Evolutionary conservation across 345 rosid species (phyloP), one percentile per base, ranked within the genome.

Genomic region (Sonneratia caseolaris): DNA sequence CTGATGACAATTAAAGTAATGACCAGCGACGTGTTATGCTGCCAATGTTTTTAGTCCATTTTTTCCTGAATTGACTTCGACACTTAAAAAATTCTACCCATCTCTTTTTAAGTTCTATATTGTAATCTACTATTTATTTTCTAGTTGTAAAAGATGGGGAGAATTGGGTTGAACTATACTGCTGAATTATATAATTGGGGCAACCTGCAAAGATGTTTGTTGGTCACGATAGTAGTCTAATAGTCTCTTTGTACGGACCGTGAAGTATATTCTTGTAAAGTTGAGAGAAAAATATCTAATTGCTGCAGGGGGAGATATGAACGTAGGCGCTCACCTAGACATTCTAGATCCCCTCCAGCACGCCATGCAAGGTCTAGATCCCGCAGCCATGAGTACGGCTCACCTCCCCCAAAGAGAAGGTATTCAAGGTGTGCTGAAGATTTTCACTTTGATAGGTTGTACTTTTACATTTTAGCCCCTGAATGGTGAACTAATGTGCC

Each of bases 301-400:
- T 69, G 73, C 40, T 64, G 62, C 57, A 64, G 40, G 76, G 85
- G 97, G 43, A 81, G 75, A 75, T 59, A 71, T 43, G 92, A 90
- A 57, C 83, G 81, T 68, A 85, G 89, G 70, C 86, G 88, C 3
- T 82, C 96, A 78, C 93, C 97, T 18, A 84, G 86, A 15, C 81
- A 83, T 75, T 84, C 96, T 59, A 84, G 84, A n/a, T 91, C 98
- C 43, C 97, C 98, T 38, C 97, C 89, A 49, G 78, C 91, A 53
- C 95, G 86, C 3, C 82, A 79, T 73, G 88, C 84, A 43, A 85
- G 93, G 81, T 87, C 93, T 32, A 83, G 88, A 40, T 85, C 96
- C 42, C 84, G 81, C 21, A 84, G 92, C 73, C 84, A 82, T 22
- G 91, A 82, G n/a, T 84, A 81, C 70, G 76, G 81, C 71, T 87